Base-by-base conservation (phyloP, 2,329 filamentous ascomycete genomes). In the Helotiales sp. region DNA sequence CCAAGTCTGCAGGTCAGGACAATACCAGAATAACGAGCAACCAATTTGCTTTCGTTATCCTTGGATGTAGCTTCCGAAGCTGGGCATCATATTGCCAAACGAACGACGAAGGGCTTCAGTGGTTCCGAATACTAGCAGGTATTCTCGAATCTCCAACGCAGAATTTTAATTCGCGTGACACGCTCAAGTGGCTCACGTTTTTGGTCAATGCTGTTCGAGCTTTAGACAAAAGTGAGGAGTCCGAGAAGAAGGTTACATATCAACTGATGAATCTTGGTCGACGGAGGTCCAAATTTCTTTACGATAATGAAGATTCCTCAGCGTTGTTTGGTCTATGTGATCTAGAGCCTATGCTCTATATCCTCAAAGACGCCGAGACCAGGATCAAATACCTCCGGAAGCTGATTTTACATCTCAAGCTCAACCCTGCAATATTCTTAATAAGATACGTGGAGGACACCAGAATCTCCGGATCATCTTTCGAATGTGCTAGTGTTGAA, bases 211-310 rank as follows among this genome's bases (percentile, higher is more conserved):
- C 47, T 4, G 29, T 19, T 10, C 12, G 48, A 10, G 33, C 12
- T 2, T 19, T 38, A n/a, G 2, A n/a, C 1, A 19, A 47, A 7
- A 31, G 25, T 25, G 57, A 55, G 2, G 57, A 59, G 2, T 9
- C 13, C 2, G 53, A 59, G 7, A 59, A 29, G 31, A 29, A 13
- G 15, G 8, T 38, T 4, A 53, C 53, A 36, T 25, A 51, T 33
- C 48, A 59, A 40, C 33, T 59, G 22, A 22, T 59, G 4, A 40
- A 53, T 8, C 53, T 59, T 22, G 57, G 57, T 5, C 13, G 57
- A 25, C 40, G 57, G 38, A 24, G 42, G 27, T 49, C 57, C 12
- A 42, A 19, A 10, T 59, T 59, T 30, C 40, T 59, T 6, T n/a
- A 40, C 40, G 13, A 27, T 7, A n/a, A 10, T 2, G 3, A 5